These are phyloP conservation scores for Toxoplasma gondii DNA, from an alignment of 169 alveolate species.

Conservation along the genomic window DNA sequence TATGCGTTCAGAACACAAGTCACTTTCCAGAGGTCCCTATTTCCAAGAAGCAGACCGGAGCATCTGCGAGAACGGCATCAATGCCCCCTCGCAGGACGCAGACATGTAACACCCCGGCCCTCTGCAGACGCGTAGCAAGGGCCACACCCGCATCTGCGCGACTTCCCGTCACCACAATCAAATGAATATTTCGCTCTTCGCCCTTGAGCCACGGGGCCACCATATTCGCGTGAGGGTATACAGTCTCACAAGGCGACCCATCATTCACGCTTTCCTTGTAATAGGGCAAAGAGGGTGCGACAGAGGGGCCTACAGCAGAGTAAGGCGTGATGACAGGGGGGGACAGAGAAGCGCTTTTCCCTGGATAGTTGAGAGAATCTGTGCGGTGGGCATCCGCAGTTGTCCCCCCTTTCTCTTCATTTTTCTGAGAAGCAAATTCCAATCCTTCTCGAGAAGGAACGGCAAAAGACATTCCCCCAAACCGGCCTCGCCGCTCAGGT, in stretches of 20 bases:
- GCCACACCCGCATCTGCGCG: constrained; percentile 37
- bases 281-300: background rate
- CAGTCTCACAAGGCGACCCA: constrained; percentile 13
- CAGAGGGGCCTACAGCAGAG: background rate
- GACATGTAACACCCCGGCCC: constrained; percentile 47
- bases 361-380: too few relatives aligned
- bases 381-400: too few relatives aligned
- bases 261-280: background rate
- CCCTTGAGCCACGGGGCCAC: constrained; percentile 6
- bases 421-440: background rate
- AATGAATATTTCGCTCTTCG: background rate
- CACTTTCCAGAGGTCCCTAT: background rate
- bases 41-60: constrained; percentile 45
- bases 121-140: constrained; percentile 53
- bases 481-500: too few relatives aligned
- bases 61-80: constrained; percentile 54
- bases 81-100: constrained; percentile 60
- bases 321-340: too few relatives aligned
- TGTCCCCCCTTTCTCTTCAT: background rate
- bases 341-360: too few relatives aligned
- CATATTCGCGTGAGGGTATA: background rate
- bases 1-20: too few relatives aligned
- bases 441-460: too few relatives aligned
- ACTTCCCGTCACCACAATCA: constrained; percentile 55
- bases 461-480: too few relatives aligned